A percentile compares a stretch with the other conserved stretches of the same genome.
These are phyloP conservation scores for Lipomyces spencermartinsiae DNA, from an alignment of 805 yeast species.

Conservation along the genomic window DNA sequence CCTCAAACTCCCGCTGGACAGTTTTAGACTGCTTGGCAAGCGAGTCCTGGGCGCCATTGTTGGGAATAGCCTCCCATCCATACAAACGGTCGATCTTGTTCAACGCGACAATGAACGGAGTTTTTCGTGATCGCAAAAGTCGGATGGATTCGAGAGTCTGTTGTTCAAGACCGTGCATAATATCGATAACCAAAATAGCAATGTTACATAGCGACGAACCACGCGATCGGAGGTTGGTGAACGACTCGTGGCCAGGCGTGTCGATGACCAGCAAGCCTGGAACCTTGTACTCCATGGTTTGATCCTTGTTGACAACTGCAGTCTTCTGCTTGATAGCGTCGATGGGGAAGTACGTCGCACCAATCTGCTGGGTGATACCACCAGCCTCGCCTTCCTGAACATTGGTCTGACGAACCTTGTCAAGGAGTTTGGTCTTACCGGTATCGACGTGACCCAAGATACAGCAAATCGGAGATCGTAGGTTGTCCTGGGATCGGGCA, in stretches of 20 bases:
- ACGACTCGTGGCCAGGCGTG: constrained; percentile 99
- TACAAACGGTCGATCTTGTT: constrained; percentile 97
- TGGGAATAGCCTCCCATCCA: constrained; percentile 90
- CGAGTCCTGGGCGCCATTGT: constrained; percentile 96
- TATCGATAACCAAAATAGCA: constrained; percentile 97
- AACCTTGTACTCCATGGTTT: constrained; percentile 81
- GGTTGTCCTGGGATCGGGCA: constrained; percentile 54
- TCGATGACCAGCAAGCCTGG: constrained; percentile 97
- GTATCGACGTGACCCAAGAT: constrained; percentile 99
- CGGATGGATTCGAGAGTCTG: constrained; percentile 95
- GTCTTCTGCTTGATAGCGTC: constrained; percentile 92
- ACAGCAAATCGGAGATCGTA: constrained; percentile 99
- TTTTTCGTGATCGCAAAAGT: constrained; percentile 92
- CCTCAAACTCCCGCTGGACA: constrained; percentile 91
- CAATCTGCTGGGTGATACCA: constrained; percentile 99
- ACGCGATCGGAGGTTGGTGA: constrained; percentile 95
- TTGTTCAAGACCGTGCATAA: constrained; percentile 98
- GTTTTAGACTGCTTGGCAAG: constrained; percentile 79
- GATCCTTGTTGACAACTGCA: constrained; percentile 84
- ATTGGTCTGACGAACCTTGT: constrained; percentile 96
- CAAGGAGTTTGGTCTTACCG: constrained; percentile 96
- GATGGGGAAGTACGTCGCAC: constrained; percentile 99
- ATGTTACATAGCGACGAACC: constrained; percentile 99
- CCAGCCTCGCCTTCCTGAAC: constrained; percentile 99
- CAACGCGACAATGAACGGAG: constrained; percentile 96